These are phyloP conservation scores for Thecaphora thlaspeos DNA, from an alignment of 1,284 basidiomycete genomes.

Conservation along the genomic window DNA sequence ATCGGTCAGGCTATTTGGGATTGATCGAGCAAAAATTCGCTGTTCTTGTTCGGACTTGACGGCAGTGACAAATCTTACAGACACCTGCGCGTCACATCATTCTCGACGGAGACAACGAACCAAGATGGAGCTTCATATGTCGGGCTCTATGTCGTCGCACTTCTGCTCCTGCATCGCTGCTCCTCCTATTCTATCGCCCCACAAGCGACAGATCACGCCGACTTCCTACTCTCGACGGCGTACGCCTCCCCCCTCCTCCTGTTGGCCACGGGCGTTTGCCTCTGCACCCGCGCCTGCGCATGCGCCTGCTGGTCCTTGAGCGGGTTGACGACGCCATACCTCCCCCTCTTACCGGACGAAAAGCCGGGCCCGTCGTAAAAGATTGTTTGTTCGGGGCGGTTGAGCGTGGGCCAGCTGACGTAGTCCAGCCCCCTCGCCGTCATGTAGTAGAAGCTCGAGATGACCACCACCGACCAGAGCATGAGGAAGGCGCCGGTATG, in stretches of 20 bases:
- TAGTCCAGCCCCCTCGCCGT: slow-evolving; percentile 50
- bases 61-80: too few species aligned
- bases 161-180: too few species aligned
- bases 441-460: slow-evolving; percentile 39
- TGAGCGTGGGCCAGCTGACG: slow-evolving; percentile 55
- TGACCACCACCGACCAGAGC: slow-evolving; percentile 33
- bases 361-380: slow-evolving; percentile 55
- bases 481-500: slow-evolving; percentile 24
- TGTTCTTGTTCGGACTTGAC: too few species aligned
- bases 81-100: too few species aligned
- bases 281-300: too few species aligned
- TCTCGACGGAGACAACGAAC: too few species aligned
- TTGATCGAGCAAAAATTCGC: background rate
- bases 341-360: slow-evolving; percentile 40
- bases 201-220: background rate
- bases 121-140: too few species aligned
- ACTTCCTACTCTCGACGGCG: background rate
- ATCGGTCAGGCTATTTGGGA: background rate
- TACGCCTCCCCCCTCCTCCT: background rate
- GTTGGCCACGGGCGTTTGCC: too few species aligned
- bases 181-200: too few species aligned
- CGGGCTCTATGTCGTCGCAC: too few species aligned
- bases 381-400: slow-evolving; percentile 48
- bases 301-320: background rate
- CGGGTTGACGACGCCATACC: slow-evolving; percentile 27